Base-by-base conservation (phyloP, 192 early-diverging fungal genomes). In the Kappamyces sp. region DNA sequence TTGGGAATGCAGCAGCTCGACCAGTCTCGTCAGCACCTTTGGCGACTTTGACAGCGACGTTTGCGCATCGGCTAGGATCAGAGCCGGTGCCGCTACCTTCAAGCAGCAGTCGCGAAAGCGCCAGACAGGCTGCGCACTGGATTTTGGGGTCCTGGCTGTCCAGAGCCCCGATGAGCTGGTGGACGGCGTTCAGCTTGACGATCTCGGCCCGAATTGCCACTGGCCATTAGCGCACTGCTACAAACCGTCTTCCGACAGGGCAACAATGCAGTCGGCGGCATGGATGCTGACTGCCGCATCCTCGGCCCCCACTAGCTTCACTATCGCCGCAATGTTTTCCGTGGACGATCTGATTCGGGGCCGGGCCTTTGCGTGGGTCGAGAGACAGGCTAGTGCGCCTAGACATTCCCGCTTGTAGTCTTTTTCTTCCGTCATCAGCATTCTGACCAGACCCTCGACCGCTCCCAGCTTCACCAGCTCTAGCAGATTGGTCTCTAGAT, bases 211-310 rank as follows among this genome's bases (percentile, higher is more conserved):
- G 11, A 45, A 63, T 67, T 1, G 61, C 5, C 15, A 55, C 65
- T 73, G 51, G 3, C 5, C 2, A 8, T 8, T 29, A 15, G 2
- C 15, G 22, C 15, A 45, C 4, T 33, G n/a, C 54, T 11, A 49
- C 60, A 53, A 62, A 81, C 77, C 62, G 57, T 82, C 80, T 53
- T 80, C 78, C 2, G 75, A 65, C 34, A 82, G 41, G 45, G 71
- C 74, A 14, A 66, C 54, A 4, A 82, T 30, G 48, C 76, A 82
- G n/a, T 80, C 75, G 39, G 64, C 55, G 0, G 76, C 65, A 62
- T 79, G 78, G 8, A 74, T 61, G 14, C 73, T n/a, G 0, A 69
- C 72, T 42, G 62, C 61, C 6, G 60, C 29, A 50, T 81, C 78
- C 14, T 75, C 69, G 34, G 40, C 45, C 2, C 42, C 36, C 9